Base-by-base conservation (phyloP, 2,329 filamentous ascomycete genomes). In the Pyrenophora seminiperda region DNA sequence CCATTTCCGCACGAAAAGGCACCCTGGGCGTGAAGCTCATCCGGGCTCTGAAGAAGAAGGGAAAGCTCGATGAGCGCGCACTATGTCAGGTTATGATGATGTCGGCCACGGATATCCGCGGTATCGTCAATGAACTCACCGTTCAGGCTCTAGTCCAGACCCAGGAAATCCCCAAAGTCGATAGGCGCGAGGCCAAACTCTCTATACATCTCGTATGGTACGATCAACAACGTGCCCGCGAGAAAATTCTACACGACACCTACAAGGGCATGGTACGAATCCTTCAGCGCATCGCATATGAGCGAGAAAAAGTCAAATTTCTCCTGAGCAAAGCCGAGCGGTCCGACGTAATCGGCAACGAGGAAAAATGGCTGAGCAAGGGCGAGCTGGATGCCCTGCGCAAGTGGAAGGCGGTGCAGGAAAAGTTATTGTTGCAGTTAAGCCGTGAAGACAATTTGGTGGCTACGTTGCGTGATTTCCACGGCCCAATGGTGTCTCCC, bases 131-230 rank as follows among this genome's bases (percentile, higher is more conserved):
- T 11, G 85, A 87, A 54, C 89, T 99, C 81, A 90, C 96, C 61
- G 86, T 91, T 71, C 85, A 86, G 14, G 93, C 94, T 2, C 87
- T 94, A 53, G 85, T 96, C 10, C 91, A 97, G 60, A 84, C 96
- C 5, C 94, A 99, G 72, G 94, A 99, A 76, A 88, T 99, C 0
- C 94, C 94, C 0, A 89, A 90, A 59, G 93, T 97, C 65, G 88
- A 88, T 58, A 87, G 86, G 54, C 87, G 91, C 27, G 83, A 89
- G 62, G 90, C 92, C 0, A 89, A 87, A 55, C 85, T 91, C 43
- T 96, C 91, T 0, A 82, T 96, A 18, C 97, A 92, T 71, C 83
- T 97, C 47, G 97, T 92, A 87, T 96, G 86, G 78, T 96, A 91
- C 72, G 92, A 97, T 68, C 78, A 83, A 9, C 84, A 91, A 37